Evolutionary conservation across 495 filamentous ascomycete species (phyloP), one percentile per base, ranked within the genome.

Genomic region (Wilcoxina mikolae): DNA sequence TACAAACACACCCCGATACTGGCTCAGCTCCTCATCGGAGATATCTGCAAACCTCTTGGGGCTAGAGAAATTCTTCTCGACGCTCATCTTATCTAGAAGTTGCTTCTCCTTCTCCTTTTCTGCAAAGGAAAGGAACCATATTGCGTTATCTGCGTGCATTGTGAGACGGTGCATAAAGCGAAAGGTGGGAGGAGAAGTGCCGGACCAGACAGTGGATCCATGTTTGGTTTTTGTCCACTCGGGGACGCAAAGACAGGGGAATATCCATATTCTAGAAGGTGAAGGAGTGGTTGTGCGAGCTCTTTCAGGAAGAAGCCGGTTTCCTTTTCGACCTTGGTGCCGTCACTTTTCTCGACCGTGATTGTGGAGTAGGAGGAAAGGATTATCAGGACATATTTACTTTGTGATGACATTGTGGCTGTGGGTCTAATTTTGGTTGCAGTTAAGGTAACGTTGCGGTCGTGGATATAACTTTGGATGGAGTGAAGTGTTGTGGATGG

Each of bases 241-340:
- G 70, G 68, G 0, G 65, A 66, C 15, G 69, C 69, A 53, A 72
- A 72, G 31, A 68, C 71, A 3, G 70, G 59, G 48, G 69, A 60
- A 44, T 68, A 69, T 15, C 66, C 66, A 26, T 62, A 59, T 10
- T 68, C 65, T 41, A 73, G 69, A 27, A 73, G 58, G 15, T 65
- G 61, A 12, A 62, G 56, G 0, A 73, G 64, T 0, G 70, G 71
- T 51, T 71, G 69, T 18, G 70, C 68, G 29, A 72, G 68, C 52
- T 73, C 71, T 53, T 69, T 69, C 11, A 73, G 67, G 65, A 73
- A 72, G 60, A 70, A 72, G 1, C 71, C 71, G 2, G 68, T 65
- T 3, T 67, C 68, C 41, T 72, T 68, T 18, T 68, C 51, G 46
- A 69, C 49, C n/a, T 53, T 53, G 45, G 65, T 59, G 54, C 62